phyloP scores from a whole-genome alignment of 1,284 basidiomycete species.

The Ustilago tritici region DNA sequence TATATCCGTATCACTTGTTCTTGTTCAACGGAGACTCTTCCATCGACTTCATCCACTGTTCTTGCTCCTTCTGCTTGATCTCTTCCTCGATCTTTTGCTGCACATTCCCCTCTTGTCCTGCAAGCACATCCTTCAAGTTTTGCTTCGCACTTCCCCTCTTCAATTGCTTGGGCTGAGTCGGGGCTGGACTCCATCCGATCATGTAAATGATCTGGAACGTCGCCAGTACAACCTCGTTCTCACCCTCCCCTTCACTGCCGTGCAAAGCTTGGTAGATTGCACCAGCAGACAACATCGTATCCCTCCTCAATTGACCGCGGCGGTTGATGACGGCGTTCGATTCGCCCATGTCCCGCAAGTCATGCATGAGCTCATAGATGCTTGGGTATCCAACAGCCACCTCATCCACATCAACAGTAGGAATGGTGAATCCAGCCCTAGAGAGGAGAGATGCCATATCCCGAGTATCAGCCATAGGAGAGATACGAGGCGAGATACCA shows the following conservation, averaged over 20 bases:
- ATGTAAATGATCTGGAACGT: constrained; percentile 97
- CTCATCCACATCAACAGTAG: constrained; percentile 96
- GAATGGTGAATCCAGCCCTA: constrained; percentile 90
- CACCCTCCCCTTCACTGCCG: constrained; percentile 26
- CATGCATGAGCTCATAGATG: constrained; percentile 95
- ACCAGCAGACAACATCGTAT: constrained; percentile 89
- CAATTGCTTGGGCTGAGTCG: constrained; percentile 84
- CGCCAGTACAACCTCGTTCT: constrained; percentile 83
- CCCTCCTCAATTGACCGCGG: constrained; percentile 79
- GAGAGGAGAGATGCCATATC: constrained; percentile 77
- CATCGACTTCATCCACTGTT: constrained; percentile 41
- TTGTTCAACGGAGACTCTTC: constrained; percentile 14
- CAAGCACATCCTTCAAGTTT: constrained; percentile 78
- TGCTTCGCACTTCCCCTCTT: constrained; percentile 85
- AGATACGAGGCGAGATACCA: constrained; percentile 92
- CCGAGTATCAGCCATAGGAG: constrained; percentile 94
- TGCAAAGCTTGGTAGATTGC: constrained; percentile 88
- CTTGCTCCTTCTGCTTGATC: constrained; percentile 22
- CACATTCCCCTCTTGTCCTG: constrained; percentile 30
- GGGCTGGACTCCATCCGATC: constrained; percentile 98
- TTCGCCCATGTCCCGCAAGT: constrained; percentile 95
- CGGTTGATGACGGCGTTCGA: constrained; percentile 82
- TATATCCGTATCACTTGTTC: constrained; percentile 2
- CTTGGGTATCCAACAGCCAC: constrained; percentile 89
- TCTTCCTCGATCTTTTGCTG: constrained; percentile 26